These are phyloP conservation scores for Cyberlindnera amylophila DNA, from an alignment of 805 yeast species.

Conservation along the genomic window DNA sequence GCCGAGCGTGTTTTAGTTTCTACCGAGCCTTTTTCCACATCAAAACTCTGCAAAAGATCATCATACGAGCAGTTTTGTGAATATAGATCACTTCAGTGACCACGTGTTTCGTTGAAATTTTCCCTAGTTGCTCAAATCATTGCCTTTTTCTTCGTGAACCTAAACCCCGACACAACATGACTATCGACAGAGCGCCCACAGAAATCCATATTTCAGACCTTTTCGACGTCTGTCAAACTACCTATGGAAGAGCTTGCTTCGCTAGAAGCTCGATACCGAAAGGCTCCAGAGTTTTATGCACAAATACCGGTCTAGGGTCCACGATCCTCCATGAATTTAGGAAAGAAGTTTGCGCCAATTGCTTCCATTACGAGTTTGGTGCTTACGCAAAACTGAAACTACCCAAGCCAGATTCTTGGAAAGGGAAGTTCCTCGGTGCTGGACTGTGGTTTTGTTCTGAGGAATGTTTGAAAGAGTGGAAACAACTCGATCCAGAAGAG, in stretches of 20 bases:
- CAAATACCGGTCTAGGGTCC: conserved; percentile 42
- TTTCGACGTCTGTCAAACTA: conserved; percentile 37
- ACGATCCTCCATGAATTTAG: conserved; percentile 49
- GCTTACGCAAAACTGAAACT: conserved; percentile 41
- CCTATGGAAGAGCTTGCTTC: conserved; percentile 62
- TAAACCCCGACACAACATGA: conserved; percentile 9
- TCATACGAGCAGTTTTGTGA: too few species aligned
- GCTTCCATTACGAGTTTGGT: conserved; percentile 49
- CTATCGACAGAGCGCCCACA: conserved; percentile 10
- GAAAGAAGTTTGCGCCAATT: conserved; percentile 58
- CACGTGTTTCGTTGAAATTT: too few species aligned
- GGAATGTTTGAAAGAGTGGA: conserved; percentile 39
- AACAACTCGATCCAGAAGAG: conserved; percentile 32
- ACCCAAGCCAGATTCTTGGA: conserved; percentile 8
- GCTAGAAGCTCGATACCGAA: conserved; percentile 38
- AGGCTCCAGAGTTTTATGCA: conserved; percentile 38
- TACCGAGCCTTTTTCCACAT: too few species aligned
- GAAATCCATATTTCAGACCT: conserved; percentile 27
- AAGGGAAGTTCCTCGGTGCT: conserved; percentile 31
- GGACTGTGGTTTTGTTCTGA: conserved; percentile 54
- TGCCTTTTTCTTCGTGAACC: too few species aligned
- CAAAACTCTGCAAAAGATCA: too few species aligned
- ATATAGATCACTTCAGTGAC: too few species aligned
- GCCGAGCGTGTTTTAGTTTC: too few species aligned
- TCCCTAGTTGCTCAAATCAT: too few species aligned